These are phyloP conservation scores for Pterothamnion heteromorphum DNA, from an alignment of 31 red algal species.

Conservation along the genomic window DNA sequence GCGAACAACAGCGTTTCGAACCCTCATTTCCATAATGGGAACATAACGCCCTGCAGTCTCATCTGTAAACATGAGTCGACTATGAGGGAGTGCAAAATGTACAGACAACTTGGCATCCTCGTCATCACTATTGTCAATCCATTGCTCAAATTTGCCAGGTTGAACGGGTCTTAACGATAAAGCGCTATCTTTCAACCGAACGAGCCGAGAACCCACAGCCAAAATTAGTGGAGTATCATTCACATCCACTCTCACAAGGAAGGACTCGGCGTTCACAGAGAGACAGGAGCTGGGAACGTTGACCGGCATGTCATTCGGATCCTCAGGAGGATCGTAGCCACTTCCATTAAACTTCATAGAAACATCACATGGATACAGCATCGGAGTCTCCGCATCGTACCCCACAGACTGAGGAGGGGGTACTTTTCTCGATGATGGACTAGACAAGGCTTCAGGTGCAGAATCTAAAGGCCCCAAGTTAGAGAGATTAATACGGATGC, in stretches of 20 bases:
- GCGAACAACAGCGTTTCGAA: conserved; percentile 60
- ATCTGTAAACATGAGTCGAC: conserved; percentile 83
- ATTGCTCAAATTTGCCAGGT: conserved; percentile 75
- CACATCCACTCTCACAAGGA: conserved; percentile 76
- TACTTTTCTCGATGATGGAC: not conserved
- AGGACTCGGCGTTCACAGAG: conserved; percentile 72
- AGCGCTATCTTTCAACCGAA: conserved; percentile 58
- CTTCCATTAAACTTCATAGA: conserved; percentile 70
- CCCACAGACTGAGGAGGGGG: not conserved
- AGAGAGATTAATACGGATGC: conserved; percentile 63
- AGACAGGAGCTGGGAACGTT: conserved; percentile 59
- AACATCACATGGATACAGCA: conserved; percentile 80
- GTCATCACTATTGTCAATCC: conserved; percentile 76
- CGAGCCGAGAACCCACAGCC: conserved; percentile 63
- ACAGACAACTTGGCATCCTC: conserved; percentile 64
- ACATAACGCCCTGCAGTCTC: conserved; percentile 73
- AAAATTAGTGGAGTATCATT: conserved; percentile 77
- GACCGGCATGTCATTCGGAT: conserved; percentile 54
- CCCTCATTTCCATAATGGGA: conserved; percentile 80
- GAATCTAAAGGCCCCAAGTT: not conserved
- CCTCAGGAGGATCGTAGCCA: conserved; percentile 71
- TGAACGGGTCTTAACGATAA: conserved; percentile 58
- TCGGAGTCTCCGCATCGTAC: conserved; percentile 64
- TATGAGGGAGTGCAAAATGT: conserved; percentile 69
- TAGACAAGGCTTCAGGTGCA: not conserved